phyloP scores from a whole-genome alignment of 192 early-diverging fungal species.

The Linnemannia elongata region DNA sequence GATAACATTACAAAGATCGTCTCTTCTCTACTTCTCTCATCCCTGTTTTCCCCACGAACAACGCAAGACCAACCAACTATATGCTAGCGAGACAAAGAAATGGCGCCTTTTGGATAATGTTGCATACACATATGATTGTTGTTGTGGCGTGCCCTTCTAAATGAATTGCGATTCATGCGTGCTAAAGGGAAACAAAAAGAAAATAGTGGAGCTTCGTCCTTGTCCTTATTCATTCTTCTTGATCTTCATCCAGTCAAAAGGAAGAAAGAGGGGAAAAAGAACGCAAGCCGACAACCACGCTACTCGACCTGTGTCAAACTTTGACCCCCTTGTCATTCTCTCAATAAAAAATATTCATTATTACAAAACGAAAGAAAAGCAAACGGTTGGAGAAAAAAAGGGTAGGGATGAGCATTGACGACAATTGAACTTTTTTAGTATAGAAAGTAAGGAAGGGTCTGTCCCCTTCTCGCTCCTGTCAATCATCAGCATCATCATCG shows the following conservation, averaged over 20 bases:
- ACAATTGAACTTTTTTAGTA: background rate
- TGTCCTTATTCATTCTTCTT: background rate
- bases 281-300: background rate
- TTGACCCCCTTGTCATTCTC: background rate
- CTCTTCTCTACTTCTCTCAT: background rate
- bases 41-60: background rate
- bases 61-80: background rate
- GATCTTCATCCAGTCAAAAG: background rate
- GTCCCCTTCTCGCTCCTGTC: background rate
- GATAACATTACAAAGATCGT: background rate
- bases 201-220: background rate
- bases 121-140: background rate
- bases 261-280: too few relatives aligned
- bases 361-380: background rate
- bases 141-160: background rate
- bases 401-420: background rate
- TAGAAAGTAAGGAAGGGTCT: background rate
- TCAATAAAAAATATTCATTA: background rate
- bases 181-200: background rate
- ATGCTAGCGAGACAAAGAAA: background rate
- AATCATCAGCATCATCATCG: background rate
- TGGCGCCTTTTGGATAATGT: background rate
- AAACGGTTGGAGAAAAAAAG: background rate
- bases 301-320: background rate
- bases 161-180: slow-evolving; percentile 8